Evolutionary conservation across 441 rosid species (phyloP), one percentile per base, ranked within the genome.

Genomic region (Croton laevigatus): DNA sequence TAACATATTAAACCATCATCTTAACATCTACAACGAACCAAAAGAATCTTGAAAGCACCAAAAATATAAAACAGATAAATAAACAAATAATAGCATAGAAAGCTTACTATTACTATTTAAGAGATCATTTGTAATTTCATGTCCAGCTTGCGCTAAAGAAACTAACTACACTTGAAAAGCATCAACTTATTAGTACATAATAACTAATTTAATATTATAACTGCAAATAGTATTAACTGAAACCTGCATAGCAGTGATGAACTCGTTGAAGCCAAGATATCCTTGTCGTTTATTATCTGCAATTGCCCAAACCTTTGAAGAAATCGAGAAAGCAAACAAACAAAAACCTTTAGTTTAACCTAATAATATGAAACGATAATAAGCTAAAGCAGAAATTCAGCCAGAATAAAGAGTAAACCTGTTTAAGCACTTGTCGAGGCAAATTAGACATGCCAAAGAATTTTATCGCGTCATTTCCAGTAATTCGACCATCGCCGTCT

Each of bases 231-330:
- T 40, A 17, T 3, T 42, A 17, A 68, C 19, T 32, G 51, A 42
- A 76, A 92, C 94, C 97, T 92, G 96, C 98, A 94, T 94, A 54
- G 97, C 89, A 71, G 74, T 71, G 19, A 89, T 72, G 75, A 92
- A 94, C 68, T 94, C 99, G 61, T 59, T 80, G 73, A 92, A 84
- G 71, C 93, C 91, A 68, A 92, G 95, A 78, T 80, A 94, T 66
- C 98, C 95, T 49, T 89, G 96, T 27, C 92, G 76, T 81, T 86
- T 94, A 38, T 94, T 84, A 86, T 92, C 97, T 51, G 97, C 90
- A 76, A 86, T 87, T 13, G 97, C 97, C 99, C 99, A 95, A 45
- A 90, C 87, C 99, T 95, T 73, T 62, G 49, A 49, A 19, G 22
- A 68, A 63, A 23, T 17, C 1, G 17, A 13, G 9, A 20, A 14